A percentile compares a stretch with the other conserved stretches of the same genome.
Conservation (phyloP, 306 rosid genomes). For the cucumber (Cucumis sativus) region Cucumber_9930_V3 NC_026660.2:20321501-20322000, state of each 20-base stretch:
- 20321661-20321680: slow-evolving; percentile 92
- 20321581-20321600: slow-evolving; percentile 82
- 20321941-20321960: slow-evolving; percentile 74
- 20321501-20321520: slow-evolving; percentile 55
- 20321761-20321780: slow-evolving; percentile 46
- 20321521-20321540: slow-evolving; percentile 81
- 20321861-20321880: slow-evolving; percentile 91
- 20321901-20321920: slow-evolving; percentile 92
- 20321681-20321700: slow-evolving; percentile 92
- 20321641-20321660: slow-evolving; percentile 91
- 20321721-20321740: slow-evolving; percentile 69
- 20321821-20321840: slow-evolving; percentile 76
- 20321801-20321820: slow-evolving; percentile 86
- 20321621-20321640: slow-evolving; percentile 91
- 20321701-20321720: slow-evolving; percentile 44
- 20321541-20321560: slow-evolving; percentile 90
- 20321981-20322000: slow-evolving; percentile 98
- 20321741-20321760: slow-evolving; percentile 58
- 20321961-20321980: slow-evolving; percentile 70
- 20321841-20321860: slow-evolving; percentile 84
- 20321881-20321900: slow-evolving; percentile 95
- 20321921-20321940: slow-evolving; percentile 94
- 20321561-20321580: slow-evolving; percentile 99
- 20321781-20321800: slow-evolving; percentile 83
- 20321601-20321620: slow-evolving; percentile 94